Evolutionary conservation across 2,329 filamentous ascomycete genomes (phyloP), one percentile per base, ranked within the genome.

Genomic region (Penicillium glabrum): DNA sequence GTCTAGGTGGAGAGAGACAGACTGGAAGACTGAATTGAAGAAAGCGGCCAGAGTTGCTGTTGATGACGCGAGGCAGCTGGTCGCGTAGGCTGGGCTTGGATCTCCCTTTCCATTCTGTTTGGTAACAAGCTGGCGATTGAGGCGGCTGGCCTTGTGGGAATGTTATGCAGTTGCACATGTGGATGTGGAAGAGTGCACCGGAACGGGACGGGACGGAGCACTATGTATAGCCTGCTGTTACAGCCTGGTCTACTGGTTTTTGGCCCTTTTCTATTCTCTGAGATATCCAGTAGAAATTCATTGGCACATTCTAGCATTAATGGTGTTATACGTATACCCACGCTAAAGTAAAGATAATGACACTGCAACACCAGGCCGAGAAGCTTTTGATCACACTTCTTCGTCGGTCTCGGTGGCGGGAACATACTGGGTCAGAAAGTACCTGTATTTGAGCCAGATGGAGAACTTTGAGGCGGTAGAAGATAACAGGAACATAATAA

Each of bases 1-100:
- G 90, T 90, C 91, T 63, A 85, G 82, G 70, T 98, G 90, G 73
- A 82, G 93, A 14, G 95, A 98, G 78, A 89, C 89, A 2, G 91
- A 96, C 63, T 88, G 92, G 79, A 89, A 91, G 76, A 84, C 83
- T 6, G 79, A 95, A 66, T 75, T 99, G 72, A 99, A 99, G 82
- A 91, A 89, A 77, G 88, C 93, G 75, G 90, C 91, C 2, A 83
- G 93, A 67, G 84, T 87, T 41, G 91, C 87, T 0, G 93, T 98
- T 26, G 83, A 83, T 52, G 88, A 90, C 80, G 83, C 85, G 41
- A 86, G 82, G 69, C 68, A 65, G 31, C 64, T 84, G 61, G 73
- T 79, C 56, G 67, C 72, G 31, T 73, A 46, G 57, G 26, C 1
- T 35, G 21, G 6, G 10, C n/a, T 39, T 19, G 33, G 21, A 7